Base-by-base conservation (phyloP, 2,329 filamentous ascomycete genomes). In the Samsoniella hepiali region DNA sequence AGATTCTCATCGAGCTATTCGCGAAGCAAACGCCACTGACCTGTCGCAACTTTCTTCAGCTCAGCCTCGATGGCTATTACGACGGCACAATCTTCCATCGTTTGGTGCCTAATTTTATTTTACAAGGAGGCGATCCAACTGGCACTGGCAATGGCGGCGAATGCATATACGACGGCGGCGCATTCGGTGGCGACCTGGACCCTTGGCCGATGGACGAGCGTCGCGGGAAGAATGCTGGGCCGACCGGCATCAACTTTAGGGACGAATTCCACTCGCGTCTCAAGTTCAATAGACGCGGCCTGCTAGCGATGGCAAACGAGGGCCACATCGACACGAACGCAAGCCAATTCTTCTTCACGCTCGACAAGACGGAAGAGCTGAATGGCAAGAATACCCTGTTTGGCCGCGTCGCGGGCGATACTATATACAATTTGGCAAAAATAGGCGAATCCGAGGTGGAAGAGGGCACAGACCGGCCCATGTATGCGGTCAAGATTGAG, bases 231-330 rank as follows among this genome's bases (percentile, higher is more conserved):
- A 89, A 88, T 70, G 84, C 85, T 7, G 86, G 86, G 0, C 75
- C 79, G 13, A 80, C 78, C 40, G 86, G 86, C 31, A 78, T 88
- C 36, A 83, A 85, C 66, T 88, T 89, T 73, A 87, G 82, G 67
- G 94, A 98, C 79, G 95, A 99, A 74, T 90, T 97, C 68, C 94
- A 98, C 76, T 92, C 89, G 69, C 85, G 95, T 38, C 81, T 99
- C 68, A 96, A 96, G 75, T 98, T 95, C 81, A 98, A 96, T 70
- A 84, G 95, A 55, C 84, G 95, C 65, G 95, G 95, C 0, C 78
- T 98, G 69, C 77, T 99, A 69, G 95, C 91, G n/a, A 97, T 98
- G 93, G 95, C 95, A 34, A 98, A 98, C 75, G 89, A 91, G 65
- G 89, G 93, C 53, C 79, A 78, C 58, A 84, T 84, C 36, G 83